phyloP scores from a whole-genome alignment of 2,329 filamentous ascomycete species.

The Penicillium sclerotiorum region DNA sequence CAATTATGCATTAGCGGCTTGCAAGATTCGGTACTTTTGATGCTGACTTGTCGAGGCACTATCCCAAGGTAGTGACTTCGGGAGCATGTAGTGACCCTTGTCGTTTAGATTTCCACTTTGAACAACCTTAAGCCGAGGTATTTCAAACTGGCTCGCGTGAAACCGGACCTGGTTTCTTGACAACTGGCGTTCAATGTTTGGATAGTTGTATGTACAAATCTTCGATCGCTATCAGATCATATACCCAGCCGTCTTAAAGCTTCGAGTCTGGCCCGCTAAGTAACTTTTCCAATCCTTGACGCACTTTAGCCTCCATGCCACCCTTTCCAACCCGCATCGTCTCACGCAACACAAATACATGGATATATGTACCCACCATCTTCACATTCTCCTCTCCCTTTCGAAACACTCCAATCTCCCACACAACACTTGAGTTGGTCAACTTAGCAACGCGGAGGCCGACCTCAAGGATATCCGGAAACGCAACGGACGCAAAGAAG shows the following conservation, averaged over 20 bases:
- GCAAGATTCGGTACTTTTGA: too few species aligned
- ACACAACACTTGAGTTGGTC: constrained; percentile 83
- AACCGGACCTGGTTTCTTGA: background rate
- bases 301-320: constrained; percentile 43
- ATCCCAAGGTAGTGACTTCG: too few species aligned
- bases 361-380: constrained; percentile 82
- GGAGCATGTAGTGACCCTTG: background rate
- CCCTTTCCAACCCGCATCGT: constrained; percentile 69
- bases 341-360: constrained; percentile 81
- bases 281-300: constrained; percentile 61
- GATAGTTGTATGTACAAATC: background rate
- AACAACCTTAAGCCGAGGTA: background rate
- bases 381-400: constrained; percentile 71
- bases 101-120: background rate
- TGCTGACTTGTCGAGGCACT: too few species aligned
- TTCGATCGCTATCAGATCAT: constrained; percentile 14
- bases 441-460: constrained; percentile 81
- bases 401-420: constrained; percentile 87
- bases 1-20: too few species aligned
- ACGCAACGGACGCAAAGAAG: constrained; percentile 79
- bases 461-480: constrained; percentile 79
- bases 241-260: too few species aligned
- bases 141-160: background rate
- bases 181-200: background rate
- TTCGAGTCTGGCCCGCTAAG: constrained; percentile 38